Evolutionary conservation across 352 stramenopile genomes (phyloP).

Genomic region (Phytophthora tubulina): DNA sequence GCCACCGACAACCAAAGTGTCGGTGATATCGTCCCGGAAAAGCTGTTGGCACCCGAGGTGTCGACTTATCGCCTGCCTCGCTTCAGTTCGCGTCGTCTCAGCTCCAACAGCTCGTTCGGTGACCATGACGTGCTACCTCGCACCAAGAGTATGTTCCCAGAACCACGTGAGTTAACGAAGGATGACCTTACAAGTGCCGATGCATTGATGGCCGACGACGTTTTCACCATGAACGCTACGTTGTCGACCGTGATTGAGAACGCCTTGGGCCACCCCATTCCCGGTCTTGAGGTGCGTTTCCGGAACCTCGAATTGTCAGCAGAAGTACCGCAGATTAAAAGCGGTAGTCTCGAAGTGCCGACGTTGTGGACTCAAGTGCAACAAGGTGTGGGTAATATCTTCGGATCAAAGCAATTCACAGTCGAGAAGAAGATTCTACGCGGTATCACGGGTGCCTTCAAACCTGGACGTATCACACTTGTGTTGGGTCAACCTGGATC

Average conservation of each 20-base stretch:
- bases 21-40: slow-evolving; percentile 31
- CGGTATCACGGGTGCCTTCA: slow-evolving; percentile 53
- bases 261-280: slow-evolving; percentile 52
- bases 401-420: slow-evolving; percentile 26
- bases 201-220: slow-evolving; percentile 56
- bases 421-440: slow-evolving; percentile 61
- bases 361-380: slow-evolving; percentile 51
- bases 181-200: slow-evolving; percentile 58
- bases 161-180: slow-evolving; percentile 36
- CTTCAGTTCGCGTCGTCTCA: slow-evolving; percentile 43
- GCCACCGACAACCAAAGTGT: slow-evolving; percentile 31
- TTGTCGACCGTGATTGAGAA: slow-evolving; percentile 60
- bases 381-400: slow-evolving; percentile 30
- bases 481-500: slow-evolving; percentile 47
- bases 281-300: slow-evolving; percentile 69
- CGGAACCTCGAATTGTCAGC: slow-evolving; percentile 56
- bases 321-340: slow-evolving; percentile 35
- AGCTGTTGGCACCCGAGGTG: slow-evolving; percentile 29
- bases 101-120: slow-evolving; percentile 26
- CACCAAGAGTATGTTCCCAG: slow-evolving; percentile 45
- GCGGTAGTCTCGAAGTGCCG: slow-evolving; percentile 45
- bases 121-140: slow-evolving; percentile 26
- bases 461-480: slow-evolving; percentile 59
- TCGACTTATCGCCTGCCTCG: slow-evolving; percentile 42
- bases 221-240: slow-evolving; percentile 66